Conservation (phyloP, 129 eudicot species). For the Pittosporum tobira region DNA sequence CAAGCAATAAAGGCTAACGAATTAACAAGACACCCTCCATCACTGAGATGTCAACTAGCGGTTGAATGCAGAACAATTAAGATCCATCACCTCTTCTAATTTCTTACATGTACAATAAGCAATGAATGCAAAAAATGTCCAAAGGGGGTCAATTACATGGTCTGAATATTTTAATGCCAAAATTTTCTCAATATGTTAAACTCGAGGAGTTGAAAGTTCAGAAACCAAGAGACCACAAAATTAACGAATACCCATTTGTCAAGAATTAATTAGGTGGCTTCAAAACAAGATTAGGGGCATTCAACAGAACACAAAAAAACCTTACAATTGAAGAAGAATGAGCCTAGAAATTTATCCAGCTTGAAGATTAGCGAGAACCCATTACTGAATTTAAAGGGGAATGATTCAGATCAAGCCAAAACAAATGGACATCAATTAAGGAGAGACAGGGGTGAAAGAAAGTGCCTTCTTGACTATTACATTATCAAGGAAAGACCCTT, state of each 20-base stretch:
- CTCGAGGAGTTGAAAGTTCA: neutral
- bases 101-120: conserved; percentile 24
- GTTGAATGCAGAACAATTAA: conserved; percentile 23
- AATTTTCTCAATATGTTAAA: conserved; percentile 11
- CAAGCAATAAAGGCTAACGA: conserved; percentile 22
- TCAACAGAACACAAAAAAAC: conserved; percentile 16
- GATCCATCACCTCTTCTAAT: conserved; percentile 35
- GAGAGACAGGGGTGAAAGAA: conserved; percentile 7
- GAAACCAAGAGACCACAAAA: conserved; percentile 6
- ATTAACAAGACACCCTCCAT: conserved; percentile 27
- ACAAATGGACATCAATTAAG: conserved; percentile 22
- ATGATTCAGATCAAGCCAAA: conserved; percentile 6
- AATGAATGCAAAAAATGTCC: conserved; percentile 22
- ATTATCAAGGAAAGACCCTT: conserved; percentile 20
- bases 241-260: conserved; percentile 65
- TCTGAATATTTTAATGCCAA: conserved; percentile 12
- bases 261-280: conserved; percentile 9
- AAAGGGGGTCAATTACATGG: conserved; percentile 32
- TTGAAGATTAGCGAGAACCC: conserved; percentile 32
- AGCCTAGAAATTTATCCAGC: neutral
- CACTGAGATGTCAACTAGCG: conserved; percentile 39
- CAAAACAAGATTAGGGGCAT: conserved; percentile 26
- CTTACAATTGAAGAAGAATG: conserved; percentile 2
- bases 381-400: conserved; percentile 16
- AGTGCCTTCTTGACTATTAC: conserved; percentile 25